A percentile compares a stretch with the other conserved stretches of the same genome.
Evolutionary conservation across 2,329 filamentous ascomycete genomes (phyloP).

Genomic region (Harringtonia aguacate): DNA sequence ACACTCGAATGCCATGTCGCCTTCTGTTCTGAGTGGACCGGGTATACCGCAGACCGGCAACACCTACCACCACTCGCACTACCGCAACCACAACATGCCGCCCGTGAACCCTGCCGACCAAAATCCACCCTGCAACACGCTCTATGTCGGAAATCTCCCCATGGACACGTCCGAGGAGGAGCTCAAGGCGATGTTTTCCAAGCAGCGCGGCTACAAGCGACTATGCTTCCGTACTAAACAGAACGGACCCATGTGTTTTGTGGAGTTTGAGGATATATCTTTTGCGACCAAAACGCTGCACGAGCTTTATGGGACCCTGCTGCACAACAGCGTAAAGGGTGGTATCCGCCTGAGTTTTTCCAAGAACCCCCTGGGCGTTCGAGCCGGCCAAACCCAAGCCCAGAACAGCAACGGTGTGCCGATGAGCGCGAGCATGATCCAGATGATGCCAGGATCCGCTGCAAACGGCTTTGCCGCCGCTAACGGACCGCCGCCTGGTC

Average conservation of each 20-base stretch:
- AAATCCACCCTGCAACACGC: slow-evolving; percentile 93
- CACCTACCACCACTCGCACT: slow-evolving; percentile 37
- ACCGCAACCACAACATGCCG: slow-evolving; percentile 59
- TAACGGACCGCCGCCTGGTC: slow-evolving; percentile 71
- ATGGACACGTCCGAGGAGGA: slow-evolving; percentile 91
- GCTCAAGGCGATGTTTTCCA: slow-evolving; percentile 84
- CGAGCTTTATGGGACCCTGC: slow-evolving; percentile 74
- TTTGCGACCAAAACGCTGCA: slow-evolving; percentile 86
- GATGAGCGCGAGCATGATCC: slow-evolving; percentile 44
- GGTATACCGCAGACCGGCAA: slow-evolving; percentile 18
- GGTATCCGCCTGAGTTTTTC: slow-evolving; percentile 94
- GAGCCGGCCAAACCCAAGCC: slow-evolving; percentile 54
- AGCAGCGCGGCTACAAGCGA: slow-evolving; percentile 88
- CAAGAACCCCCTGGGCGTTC: slow-evolving; percentile 90
- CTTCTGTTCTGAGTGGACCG: slow-evolving; percentile 36
- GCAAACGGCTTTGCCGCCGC: slow-evolving; percentile 55
- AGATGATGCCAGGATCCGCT: slow-evolving; percentile 18
- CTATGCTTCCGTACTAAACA: slow-evolving; percentile 91
- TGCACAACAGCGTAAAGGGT: slow-evolving; percentile 89
- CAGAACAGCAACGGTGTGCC: slow-evolving; percentile 29
- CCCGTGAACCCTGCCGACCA: slow-evolving; percentile 90
- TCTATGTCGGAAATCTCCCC: slow-evolving; percentile 95
- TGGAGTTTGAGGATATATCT: slow-evolving; percentile 90
- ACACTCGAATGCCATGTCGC: slow-evolving; percentile 41
- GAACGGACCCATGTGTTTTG: slow-evolving; percentile 97